A percentile compares a stretch with the other conserved stretches of the same genome.
phyloP scores from a whole-genome alignment of 306 rosid genomes.

The Amphicarpaea edgeworthii region DNA sequence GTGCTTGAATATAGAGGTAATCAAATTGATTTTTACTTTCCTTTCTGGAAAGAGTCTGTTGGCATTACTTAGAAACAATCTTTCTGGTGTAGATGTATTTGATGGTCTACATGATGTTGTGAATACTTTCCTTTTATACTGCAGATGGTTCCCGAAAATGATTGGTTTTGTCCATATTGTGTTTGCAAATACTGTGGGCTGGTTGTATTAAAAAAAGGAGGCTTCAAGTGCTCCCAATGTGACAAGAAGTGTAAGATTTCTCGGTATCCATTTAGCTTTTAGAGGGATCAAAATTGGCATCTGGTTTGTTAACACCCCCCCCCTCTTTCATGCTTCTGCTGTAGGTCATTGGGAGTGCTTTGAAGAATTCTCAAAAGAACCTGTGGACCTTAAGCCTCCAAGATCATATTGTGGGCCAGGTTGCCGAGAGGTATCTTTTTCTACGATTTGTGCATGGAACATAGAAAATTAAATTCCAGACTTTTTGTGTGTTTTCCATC shows the following conservation, averaged over 20 bases:
- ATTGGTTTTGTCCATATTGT: conserved; percentile 56
- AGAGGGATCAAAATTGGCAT: neutral
- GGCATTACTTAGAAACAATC: conserved; percentile 14
- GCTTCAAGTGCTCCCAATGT: conserved; percentile 34
- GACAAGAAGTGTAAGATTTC: conserved; percentile 46
- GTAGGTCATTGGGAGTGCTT: conserved; percentile 54
- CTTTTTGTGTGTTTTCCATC: neutral
- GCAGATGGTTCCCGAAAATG: conserved; percentile 45
- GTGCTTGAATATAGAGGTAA: conserved; percentile 53
- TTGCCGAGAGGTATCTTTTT: conserved; percentile 48
- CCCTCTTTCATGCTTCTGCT: neutral
- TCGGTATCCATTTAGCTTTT: neutral
- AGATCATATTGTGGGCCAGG: conserved; percentile 35
- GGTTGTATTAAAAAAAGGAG: neutral
- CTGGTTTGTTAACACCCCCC: neutral
- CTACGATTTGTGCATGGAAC: neutral
- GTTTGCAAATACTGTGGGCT: conserved; percentile 49
- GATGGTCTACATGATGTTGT: neutral
- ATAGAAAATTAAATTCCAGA: neutral
- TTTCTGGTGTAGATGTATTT: neutral
- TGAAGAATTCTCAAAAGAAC: conserved; percentile 3
- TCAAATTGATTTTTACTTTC: neutral
- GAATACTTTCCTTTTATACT: neutral
- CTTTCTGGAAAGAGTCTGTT: neutral
- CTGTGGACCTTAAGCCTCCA: neutral